phyloP scores from a whole-genome alignment of 148 eudicot species.

The Chenopodium album region DNA sequence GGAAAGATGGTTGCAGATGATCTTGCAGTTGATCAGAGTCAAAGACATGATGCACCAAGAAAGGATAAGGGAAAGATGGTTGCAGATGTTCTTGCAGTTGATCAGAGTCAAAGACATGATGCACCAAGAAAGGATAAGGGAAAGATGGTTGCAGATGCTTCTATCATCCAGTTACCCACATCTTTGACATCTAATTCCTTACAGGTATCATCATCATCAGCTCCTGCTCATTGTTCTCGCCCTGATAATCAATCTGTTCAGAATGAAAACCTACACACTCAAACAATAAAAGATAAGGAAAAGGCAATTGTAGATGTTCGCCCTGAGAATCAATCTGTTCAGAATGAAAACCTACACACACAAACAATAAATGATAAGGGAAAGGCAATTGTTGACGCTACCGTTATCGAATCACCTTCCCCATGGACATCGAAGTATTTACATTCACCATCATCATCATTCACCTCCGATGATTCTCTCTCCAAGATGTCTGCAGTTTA shows the following conservation, averaged over 20 bases:
- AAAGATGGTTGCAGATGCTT: conserved; percentile 9
- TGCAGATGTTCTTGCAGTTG: conserved; percentile 9
- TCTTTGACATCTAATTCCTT: background rate
- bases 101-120: conserved; percentile 15
- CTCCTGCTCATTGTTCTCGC: conserved; percentile 2
- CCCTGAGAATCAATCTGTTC: background rate
- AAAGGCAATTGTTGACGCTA: background rate
- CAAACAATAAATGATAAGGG: conserved; percentile 2
- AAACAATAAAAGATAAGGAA: conserved; percentile 3
- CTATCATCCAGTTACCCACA: conserved; percentile 8
- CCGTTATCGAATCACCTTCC: background rate
- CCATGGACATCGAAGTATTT: background rate
- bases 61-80: conserved; percentile 23
- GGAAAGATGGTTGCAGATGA: conserved; percentile 10
- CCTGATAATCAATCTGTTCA: background rate
- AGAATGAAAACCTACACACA: background rate
- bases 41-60: conserved; percentile 13
- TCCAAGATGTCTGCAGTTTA: conserved; percentile 3
- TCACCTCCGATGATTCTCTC: background rate
- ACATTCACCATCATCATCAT: conserved; percentile 1
- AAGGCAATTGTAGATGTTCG: background rate
- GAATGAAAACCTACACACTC: background rate
- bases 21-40: background rate
- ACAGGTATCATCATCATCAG: conserved; percentile 14
- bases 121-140: conserved; percentile 23